A percentile compares a stretch with the other conserved stretches of the same genome.
Conservation (phyloP, 768 basidiomycete genomes). For the Kwoniella bestiolae region DNA sequence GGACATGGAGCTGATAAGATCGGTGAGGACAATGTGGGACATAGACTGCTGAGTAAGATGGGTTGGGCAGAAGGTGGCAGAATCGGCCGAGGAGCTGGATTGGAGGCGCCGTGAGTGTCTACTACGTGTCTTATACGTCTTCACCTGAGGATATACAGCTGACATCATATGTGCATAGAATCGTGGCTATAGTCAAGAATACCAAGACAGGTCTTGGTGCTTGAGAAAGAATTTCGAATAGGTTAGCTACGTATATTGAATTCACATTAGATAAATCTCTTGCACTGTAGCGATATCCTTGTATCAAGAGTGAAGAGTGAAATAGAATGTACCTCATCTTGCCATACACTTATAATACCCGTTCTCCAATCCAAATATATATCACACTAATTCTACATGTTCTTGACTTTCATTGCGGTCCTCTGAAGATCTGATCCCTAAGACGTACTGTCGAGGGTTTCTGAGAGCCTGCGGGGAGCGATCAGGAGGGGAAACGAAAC, state of each 20-base stretch:
- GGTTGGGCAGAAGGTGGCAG: conserved; percentile 83
- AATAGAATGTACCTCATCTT: too few species aligned
- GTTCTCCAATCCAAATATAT: too few species aligned
- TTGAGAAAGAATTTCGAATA: conserved; percentile 8
- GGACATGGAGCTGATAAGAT: conserved; percentile 85
- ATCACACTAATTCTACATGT: too few species aligned
- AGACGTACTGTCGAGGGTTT: too few species aligned
- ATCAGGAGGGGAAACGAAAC: too few species aligned
- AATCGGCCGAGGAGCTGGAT: conserved; percentile 70
- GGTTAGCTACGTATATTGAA: not conserved
- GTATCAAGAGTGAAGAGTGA: not conserved
- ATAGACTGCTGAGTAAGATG: conserved; percentile 84
- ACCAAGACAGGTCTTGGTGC: conserved; percentile 86
- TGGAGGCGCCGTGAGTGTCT: conserved; percentile 69
- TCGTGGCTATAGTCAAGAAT: conserved; percentile 82
- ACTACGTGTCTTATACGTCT: not conserved
- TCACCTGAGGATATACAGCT: not conserved
- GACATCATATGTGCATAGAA: conserved; percentile 29
- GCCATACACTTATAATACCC: too few species aligned
- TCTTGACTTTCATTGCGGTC: too few species aligned
- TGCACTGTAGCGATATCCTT: not conserved
- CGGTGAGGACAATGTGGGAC: conserved; percentile 77
- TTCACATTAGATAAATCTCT: not conserved
- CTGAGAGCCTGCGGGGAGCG: too few species aligned
- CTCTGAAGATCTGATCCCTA: too few species aligned